Evolutionary conservation across 73 alveolate species (phyloP).

Genomic region (Paramecium biaurelia): DNA sequence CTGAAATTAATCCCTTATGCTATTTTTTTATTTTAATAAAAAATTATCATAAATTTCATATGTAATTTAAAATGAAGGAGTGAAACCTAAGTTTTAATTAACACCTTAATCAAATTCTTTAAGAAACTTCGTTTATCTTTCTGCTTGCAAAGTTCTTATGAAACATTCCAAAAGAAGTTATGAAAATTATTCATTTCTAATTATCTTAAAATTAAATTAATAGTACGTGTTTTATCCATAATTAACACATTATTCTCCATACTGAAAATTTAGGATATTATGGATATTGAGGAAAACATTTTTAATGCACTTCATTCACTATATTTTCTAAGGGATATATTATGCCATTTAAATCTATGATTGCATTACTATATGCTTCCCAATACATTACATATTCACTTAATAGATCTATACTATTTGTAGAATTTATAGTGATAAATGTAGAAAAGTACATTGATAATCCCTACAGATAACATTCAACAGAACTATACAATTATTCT

Average conservation of each 20-base stretch:
- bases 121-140: neutral
- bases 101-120: conserved; percentile 38
- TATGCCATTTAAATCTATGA: neutral
- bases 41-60: conserved; percentile 36
- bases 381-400: conserved; percentile 17
- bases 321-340: conserved; percentile 7
- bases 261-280: conserved; percentile 32
- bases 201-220: neutral
- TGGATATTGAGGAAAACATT: neutral
- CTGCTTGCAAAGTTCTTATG: neutral
- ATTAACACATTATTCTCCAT: neutral
- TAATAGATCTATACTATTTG: neutral
- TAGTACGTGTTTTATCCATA: neutral
- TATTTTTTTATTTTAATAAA: neutral
- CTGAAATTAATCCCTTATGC: neutral
- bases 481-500: neutral
- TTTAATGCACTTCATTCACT: conserved; percentile 8
- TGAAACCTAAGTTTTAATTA: neutral
- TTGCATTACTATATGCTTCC: conserved; percentile 16
- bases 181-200: neutral
- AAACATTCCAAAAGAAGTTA: neutral
- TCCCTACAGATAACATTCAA: conserved; percentile 12
- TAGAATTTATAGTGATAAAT: neutral
- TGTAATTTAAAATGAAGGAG: neutral
- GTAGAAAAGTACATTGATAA: neutral